Evolutionary conservation across 345 rosid genomes (phyloP).

Genomic region (Eucalyptus cloeziana): DNA sequence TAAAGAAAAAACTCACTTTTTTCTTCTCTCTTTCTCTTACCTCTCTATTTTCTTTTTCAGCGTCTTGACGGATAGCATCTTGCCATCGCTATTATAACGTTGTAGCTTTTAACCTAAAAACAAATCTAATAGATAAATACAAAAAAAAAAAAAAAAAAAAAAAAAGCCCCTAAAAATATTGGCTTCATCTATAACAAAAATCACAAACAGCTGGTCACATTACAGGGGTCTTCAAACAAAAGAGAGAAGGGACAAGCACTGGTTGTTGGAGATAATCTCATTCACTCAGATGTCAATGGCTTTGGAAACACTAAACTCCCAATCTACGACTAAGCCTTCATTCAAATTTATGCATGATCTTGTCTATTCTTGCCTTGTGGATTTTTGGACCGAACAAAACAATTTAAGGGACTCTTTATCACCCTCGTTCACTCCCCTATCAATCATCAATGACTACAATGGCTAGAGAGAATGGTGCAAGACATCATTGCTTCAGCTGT

Average conservation of each 20-base stretch:
- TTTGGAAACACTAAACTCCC: not conserved
- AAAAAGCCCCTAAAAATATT: no score
- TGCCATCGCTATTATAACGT: no score
- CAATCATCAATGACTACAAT: not conserved
- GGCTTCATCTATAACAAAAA: not conserved
- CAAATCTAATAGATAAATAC: no score
- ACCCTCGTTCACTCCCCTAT: not conserved
- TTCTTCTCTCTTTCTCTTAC: no score
- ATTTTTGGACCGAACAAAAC: not conserved
- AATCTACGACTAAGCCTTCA: not conserved
- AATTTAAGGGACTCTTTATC: not conserved
- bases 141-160: no score
- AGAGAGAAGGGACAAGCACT: not conserved
- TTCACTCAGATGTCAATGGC: not conserved
- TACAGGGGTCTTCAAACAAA: accelerated
- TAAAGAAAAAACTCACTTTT: no score
- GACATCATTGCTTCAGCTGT: not conserved
- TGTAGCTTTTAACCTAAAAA: no score
- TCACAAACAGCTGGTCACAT: not conserved
- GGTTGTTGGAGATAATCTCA: not conserved
- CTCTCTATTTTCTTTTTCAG: no score
- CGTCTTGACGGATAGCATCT: accelerated
- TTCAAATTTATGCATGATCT: no score
- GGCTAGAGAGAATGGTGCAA: not conserved
- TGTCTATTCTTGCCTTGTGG: not conserved